These are phyloP conservation scores for Kwoniella heveanensis DNA, from an alignment of 768 basidiomycete genomes.

Conservation along the genomic window DNA sequence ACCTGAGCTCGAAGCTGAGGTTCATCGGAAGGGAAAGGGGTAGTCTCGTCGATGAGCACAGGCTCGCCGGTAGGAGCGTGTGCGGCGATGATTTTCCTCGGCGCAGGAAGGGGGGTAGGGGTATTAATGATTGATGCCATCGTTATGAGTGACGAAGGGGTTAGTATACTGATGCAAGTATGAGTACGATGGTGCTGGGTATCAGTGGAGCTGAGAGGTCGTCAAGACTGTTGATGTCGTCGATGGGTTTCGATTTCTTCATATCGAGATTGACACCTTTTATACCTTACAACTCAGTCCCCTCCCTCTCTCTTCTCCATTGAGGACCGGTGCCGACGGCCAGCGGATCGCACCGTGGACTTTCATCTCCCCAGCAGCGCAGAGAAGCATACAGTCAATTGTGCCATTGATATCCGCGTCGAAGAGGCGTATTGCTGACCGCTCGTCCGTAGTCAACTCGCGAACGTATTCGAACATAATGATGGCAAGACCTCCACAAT, in stretches of 20 bases:
- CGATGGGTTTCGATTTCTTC: neutral
- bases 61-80: neutral
- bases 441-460: too few relatives aligned
- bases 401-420: too few relatives aligned
- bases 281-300: neutral
- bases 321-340: too few relatives aligned
- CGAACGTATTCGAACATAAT: too few relatives aligned
- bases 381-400: too few relatives aligned
- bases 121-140: neutral
- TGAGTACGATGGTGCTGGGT: too few relatives aligned
- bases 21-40: conserved; percentile 8
- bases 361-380: too few relatives aligned
- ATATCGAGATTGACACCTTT: neutral
- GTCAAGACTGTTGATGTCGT: neutral
- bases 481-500: neutral
- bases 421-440: too few relatives aligned
- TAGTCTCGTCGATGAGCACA: conserved; percentile 14
- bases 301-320: neutral
- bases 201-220: too few relatives aligned
- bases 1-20: conserved; percentile 10
- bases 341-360: too few relatives aligned
- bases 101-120: conserved; percentile 13
- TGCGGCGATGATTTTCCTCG: conserved; percentile 7
- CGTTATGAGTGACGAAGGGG: too few relatives aligned
- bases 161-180: too few relatives aligned